phyloP scores from a whole-genome alignment of 1,284 basidiomycete genomes.

The Ceratobasidium theobromae region DNA sequence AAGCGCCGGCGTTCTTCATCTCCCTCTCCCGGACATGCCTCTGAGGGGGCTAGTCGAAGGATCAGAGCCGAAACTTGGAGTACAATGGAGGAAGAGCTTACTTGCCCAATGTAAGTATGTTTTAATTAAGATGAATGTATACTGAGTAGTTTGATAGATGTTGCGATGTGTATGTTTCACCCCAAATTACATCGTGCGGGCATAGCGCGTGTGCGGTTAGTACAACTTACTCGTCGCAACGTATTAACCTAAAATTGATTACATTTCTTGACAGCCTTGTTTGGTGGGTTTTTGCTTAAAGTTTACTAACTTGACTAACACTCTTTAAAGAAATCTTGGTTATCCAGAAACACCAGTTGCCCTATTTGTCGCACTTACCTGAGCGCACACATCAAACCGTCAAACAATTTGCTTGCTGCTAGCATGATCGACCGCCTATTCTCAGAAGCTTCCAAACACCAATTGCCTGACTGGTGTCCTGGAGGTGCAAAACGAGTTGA shows the following conservation, averaged over 20 bases:
- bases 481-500: conserved; percentile 35
- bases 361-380: conserved; percentile 12
- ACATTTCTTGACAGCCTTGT: neutral
- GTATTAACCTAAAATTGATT: neutral
- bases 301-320: neutral
- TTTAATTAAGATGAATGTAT: neutral
- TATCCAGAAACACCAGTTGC: neutral
- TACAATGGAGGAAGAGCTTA: conserved; percentile 5
- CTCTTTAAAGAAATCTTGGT: conserved; percentile 15
- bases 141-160: neutral
- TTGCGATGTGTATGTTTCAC: conserved; percentile 9
- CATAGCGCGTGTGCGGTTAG: conserved; percentile 26
- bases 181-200: conserved; percentile 24
- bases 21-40: neutral
- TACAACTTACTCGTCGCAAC: neutral
- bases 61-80: neutral
- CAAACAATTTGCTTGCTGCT: neutral
- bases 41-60: neutral
- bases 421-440: conserved; percentile 20
- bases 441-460: neutral
- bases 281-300: neutral
- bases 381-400: neutral
- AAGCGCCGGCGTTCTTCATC: neutral
- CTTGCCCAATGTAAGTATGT: conserved; percentile 7
- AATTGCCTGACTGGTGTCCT: conserved; percentile 9